Evolutionary conservation across 352 stramenopile genomes (phyloP).

Genomic region (Phytophthora syringae): DNA sequence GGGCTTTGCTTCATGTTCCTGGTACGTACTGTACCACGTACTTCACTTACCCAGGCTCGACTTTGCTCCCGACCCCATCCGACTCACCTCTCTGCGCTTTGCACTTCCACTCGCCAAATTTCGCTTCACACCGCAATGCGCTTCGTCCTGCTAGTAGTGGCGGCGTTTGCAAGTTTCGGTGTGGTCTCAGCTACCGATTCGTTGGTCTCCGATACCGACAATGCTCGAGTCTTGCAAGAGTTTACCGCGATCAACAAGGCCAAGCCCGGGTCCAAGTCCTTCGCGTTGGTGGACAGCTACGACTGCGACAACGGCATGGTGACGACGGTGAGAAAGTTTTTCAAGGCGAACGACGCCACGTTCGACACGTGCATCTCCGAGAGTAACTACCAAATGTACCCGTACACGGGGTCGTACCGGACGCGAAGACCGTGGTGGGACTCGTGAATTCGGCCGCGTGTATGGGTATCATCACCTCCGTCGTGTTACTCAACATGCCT

Average conservation of each 20-base stretch:
- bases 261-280: constrained; percentile 45
- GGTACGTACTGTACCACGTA: not conserved
- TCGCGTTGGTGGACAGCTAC: constrained; percentile 53
- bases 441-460: constrained; percentile 57
- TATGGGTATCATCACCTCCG: constrained; percentile 55
- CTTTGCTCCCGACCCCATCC: constrained; percentile 33
- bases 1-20: constrained; percentile 6
- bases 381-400: constrained; percentile 65
- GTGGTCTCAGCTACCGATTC: constrained; percentile 1
- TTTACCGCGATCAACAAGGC: constrained; percentile 42
- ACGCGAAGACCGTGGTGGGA: constrained; percentile 38
- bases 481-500: constrained; percentile 47
- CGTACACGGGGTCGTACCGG: constrained; percentile 56
- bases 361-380: constrained; percentile 57
- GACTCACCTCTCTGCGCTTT: constrained; percentile 17
- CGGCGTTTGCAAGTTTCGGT: not conserved
- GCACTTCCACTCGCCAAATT: constrained; percentile 29
- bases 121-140: not conserved
- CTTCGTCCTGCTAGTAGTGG: constrained; percentile 20
- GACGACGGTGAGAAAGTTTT: constrained; percentile 47
- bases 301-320: constrained; percentile 50
- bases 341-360: constrained; percentile 52
- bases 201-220: constrained; percentile 16
- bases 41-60: constrained; percentile 24
- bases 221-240: constrained; percentile 6